phyloP scores from a whole-genome alignment of 495 filamentous ascomycete genomes.

The Penicillium angulare region DNA sequence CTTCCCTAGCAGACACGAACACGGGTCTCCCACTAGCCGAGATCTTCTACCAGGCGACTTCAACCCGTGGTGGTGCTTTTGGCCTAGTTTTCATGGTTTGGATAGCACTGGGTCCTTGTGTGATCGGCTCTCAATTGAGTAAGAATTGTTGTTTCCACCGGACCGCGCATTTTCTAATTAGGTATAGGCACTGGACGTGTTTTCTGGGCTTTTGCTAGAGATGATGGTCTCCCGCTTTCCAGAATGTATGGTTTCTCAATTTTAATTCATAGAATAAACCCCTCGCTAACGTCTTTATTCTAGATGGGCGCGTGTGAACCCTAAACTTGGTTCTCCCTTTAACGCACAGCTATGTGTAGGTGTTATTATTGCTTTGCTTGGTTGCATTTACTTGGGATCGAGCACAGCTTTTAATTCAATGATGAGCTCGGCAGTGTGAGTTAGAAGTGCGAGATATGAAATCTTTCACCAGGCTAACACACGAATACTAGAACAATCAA shows the following conservation, averaged over 20 bases:
- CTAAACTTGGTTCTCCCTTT: constrained; percentile 38
- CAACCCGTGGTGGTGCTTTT: constrained; percentile 54
- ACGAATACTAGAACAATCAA: constrained; percentile 33
- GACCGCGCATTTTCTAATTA: constrained; percentile 1
- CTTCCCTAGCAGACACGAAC: constrained; percentile 29
- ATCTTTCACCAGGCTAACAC: too few species aligned
- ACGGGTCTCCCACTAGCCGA: constrained; percentile 67
- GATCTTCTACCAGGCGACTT: constrained; percentile 73
- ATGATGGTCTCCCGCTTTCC: constrained; percentile 48
- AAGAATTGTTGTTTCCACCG: background rate
- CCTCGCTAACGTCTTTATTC: too few species aligned
- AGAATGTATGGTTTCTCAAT: constrained; percentile 17
- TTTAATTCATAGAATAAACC: background rate
- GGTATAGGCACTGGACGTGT: constrained; percentile 58
- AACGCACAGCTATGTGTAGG: constrained; percentile 62
- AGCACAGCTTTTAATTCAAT: constrained; percentile 70
- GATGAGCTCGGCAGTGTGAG: constrained; percentile 55
- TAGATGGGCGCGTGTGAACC: constrained; percentile 30
- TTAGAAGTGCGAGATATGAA: too few species aligned
- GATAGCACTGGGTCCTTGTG: constrained; percentile 41
- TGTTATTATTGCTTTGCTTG: constrained; percentile 59
- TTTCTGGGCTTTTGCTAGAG: constrained; percentile 74
- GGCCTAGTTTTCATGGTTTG: constrained; percentile 61
- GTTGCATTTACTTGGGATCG: constrained; percentile 66
- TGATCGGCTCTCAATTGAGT: constrained; percentile 54